Evolutionary conservation across 2,329 filamentous ascomycete genomes (phyloP), one percentile per base, ranked within the genome.

Genomic region (Microsporum canis): DNA sequence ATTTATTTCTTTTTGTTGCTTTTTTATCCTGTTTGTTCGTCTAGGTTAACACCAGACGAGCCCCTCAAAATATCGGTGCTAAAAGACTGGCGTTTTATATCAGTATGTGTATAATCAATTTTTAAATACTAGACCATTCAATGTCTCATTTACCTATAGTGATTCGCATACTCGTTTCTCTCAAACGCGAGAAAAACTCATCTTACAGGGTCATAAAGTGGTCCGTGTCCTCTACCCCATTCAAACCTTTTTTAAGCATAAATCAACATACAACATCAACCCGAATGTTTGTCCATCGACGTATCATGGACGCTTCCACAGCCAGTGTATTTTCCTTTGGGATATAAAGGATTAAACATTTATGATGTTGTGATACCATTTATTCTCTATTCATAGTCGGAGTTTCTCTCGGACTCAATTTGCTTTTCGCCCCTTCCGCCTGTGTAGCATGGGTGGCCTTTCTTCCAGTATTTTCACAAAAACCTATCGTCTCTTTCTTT

Each of bases 21-120:
- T 29, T n/a, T 43, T n/a, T 7, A 10, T 17, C 12, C 29, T 53
- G 8, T 34, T 55, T 7, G 36, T 55, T 36, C 36, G 33, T 55
- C 14, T 3, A n/a, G 3, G 14, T 23, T 31, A 31, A 17, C 33
- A 17, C 33, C 51, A 34, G 51, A 17, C 14, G 51, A 17, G 5
- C 39, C 39, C 31, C 31, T 47, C 17, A 4, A 27, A 47, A 27
- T 14, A 17, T 12, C 23, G 43, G 43, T 8, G 23, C 43, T 34
- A 55, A 55, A 55, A 38, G 51, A 55, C 51, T 23, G 51, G 51
- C 51, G 51, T 55, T 55, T 8, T 55, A 55, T 55, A 36, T 55
- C 51, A 12, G 51, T 31, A 36, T 38, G 31, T 55, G 49, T 55
- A 36, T 55, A 36, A 17, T 55, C 31, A 34, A 55, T 55, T 31